A percentile compares a stretch with the other conserved stretches of the same genome.
These are phyloP conservation scores for Starmera stellimalicola DNA, from an alignment of 1,139 yeast species.

Conservation along the genomic window DNA sequence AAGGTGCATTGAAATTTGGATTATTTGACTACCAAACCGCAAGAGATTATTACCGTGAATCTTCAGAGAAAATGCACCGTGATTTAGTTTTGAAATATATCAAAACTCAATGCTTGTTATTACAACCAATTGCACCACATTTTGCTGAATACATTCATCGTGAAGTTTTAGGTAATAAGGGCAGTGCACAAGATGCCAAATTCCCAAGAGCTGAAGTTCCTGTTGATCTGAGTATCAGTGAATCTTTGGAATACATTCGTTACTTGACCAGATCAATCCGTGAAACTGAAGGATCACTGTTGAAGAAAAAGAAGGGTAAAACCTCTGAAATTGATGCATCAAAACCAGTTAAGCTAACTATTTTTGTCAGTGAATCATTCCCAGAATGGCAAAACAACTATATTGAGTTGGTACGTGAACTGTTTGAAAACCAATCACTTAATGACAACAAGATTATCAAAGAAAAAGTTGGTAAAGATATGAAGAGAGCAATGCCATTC, in stretches of 20 bases:
- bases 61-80: conserved; percentile 63
- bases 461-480: conserved; percentile 54
- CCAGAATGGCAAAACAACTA: conserved; percentile 95
- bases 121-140: conserved; percentile 95
- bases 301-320: conserved; percentile 89
- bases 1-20: conserved; percentile 83
- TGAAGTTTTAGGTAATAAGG: conserved; percentile 57
- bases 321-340: conserved; percentile 61
- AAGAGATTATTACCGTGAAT: conserved; percentile 93
- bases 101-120: conserved; percentile 72
- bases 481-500: conserved; percentile 98
- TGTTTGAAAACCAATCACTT: conserved; percentile 55
- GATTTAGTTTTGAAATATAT: conserved; percentile 76
- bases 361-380: conserved; percentile 72
- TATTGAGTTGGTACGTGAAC: conserved; percentile 72
- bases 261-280: conserved; percentile 73
- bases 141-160: conserved; percentile 85
- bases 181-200: conserved; percentile 58
- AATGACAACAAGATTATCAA: conserved; percentile 54
- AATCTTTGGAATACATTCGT: conserved; percentile 73
- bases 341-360: conserved; percentile 62
- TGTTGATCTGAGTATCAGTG: conserved; percentile 49
- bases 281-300: conserved; percentile 81
- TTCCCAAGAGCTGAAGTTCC: conserved; percentile 75
- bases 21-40: conserved; percentile 91